Evolutionary conservation across 2,329 filamentous ascomycete genomes (phyloP).

Genomic region (Chaetomium sp.): DNA sequence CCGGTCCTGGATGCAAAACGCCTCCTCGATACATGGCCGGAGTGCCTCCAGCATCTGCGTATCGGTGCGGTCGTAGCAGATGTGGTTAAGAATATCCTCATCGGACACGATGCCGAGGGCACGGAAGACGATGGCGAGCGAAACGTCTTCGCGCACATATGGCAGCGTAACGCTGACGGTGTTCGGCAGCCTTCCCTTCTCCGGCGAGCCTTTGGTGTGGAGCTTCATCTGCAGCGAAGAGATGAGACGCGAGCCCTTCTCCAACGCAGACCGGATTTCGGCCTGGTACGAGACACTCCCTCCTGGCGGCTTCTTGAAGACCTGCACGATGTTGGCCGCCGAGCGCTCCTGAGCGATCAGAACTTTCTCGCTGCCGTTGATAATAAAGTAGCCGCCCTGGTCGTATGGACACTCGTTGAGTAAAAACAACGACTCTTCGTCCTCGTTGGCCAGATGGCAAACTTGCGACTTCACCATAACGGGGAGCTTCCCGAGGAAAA

Average conservation of each 20-base stretch:
- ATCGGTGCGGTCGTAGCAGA: slow-evolving; percentile 92
- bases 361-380: slow-evolving; percentile 98
- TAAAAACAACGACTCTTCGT: slow-evolving; percentile 79
- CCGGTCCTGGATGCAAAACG: slow-evolving; percentile 90
- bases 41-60: slow-evolving; percentile 97
- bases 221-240: slow-evolving; percentile 89
- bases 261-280: slow-evolving; percentile 91
- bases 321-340: slow-evolving; percentile 96
- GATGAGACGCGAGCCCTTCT: slow-evolving; percentile 91
- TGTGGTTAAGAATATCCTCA: slow-evolving; percentile 95
- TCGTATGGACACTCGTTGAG: slow-evolving; percentile 98
- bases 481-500: slow-evolving; percentile 92
- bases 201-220: slow-evolving; percentile 73
- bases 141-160: slow-evolving; percentile 89
- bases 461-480: slow-evolving; percentile 98
- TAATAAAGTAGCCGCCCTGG: slow-evolving; percentile 97
- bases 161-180: slow-evolving; percentile 87
- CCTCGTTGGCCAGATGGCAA: slow-evolving; percentile 78
- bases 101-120: slow-evolving; percentile 94
- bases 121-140: slow-evolving; percentile 91
- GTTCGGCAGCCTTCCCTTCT: slow-evolving; percentile 74
- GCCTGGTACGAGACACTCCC: slow-evolving; percentile 89
- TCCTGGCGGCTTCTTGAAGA: slow-evolving; percentile 95
- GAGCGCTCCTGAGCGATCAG: slow-evolving; percentile 96
- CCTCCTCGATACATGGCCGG: slow-evolving; percentile 94